Conservation (phyloP, 306 rosid genomes). For the Luffa aegyptiaca region DNA sequence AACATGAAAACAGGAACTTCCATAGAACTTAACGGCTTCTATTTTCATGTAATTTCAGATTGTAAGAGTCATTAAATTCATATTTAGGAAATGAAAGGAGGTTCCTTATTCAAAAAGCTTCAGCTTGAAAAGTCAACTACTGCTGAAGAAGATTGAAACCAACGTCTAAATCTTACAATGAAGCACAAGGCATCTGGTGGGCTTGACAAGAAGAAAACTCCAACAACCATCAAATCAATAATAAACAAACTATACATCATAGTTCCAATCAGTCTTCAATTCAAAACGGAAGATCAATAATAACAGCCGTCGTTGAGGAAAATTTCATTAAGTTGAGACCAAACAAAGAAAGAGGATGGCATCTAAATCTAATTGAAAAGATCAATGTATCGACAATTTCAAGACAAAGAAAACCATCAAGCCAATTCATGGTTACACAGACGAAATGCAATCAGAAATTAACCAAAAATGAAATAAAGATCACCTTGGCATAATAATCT, state of each 20-base stretch:
- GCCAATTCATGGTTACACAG: background rate
- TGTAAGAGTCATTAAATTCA: background rate
- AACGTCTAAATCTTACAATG: background rate
- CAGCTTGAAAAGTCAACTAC: background rate
- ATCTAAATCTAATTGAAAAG: background rate
- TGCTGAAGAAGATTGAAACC: background rate
- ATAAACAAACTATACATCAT: background rate
- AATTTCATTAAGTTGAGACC: background rate
- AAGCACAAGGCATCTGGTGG: background rate
- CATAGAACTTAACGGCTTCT: background rate
- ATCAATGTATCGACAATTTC: background rate
- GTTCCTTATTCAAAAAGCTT: background rate
- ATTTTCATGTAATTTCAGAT: background rate
- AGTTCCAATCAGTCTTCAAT: background rate
- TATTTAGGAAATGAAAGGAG: background rate
- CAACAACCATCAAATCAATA: background rate
- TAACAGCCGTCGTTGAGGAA: background rate
- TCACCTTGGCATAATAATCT: constrained; percentile 92
- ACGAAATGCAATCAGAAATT: background rate
- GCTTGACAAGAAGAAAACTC: background rate
- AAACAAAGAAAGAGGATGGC: background rate
- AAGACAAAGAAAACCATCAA: background rate
- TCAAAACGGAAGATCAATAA: background rate
- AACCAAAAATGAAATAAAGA: background rate
- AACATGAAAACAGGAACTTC: background rate